Percentiles rank a stretch among this genome's conserved stretches.
phyloP scores from a whole-genome alignment of 345 rosid species.

The Carallia brachiata region DNA sequence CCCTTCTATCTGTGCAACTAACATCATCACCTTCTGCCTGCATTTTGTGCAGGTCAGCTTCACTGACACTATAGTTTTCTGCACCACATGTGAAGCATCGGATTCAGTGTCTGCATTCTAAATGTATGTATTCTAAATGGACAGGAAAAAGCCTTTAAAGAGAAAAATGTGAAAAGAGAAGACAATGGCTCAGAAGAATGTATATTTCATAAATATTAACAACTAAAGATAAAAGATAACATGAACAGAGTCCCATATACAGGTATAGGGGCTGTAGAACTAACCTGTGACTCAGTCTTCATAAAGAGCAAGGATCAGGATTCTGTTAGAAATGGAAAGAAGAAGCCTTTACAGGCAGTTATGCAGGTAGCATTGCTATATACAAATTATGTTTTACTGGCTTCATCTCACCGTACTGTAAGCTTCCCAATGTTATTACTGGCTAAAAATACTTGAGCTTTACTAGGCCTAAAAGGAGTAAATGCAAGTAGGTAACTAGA shows the following conservation, averaged over 20 bases:
- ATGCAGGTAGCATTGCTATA: neutral
- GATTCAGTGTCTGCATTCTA: neutral
- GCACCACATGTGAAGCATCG: constrained; percentile 6
- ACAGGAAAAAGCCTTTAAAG: too few species aligned
- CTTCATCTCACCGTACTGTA: neutral
- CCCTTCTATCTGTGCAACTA: constrained; percentile 50
- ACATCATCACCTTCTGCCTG: constrained; percentile 55
- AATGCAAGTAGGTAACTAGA: neutral
- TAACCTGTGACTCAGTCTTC: neutral
- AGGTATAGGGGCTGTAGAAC: neutral
- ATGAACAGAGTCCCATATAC: too few species aligned
- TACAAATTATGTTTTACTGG: neutral
- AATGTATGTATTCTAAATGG: neutral
- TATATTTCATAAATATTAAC: too few species aligned
- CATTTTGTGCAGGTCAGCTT: constrained; percentile 53
- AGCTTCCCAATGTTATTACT: neutral
- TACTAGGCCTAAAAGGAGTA: neutral
- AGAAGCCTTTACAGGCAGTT: neutral
- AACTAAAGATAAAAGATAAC: too few species aligned
- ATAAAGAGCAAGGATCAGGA: neutral
- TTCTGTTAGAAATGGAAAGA: neutral
- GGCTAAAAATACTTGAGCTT: neutral
- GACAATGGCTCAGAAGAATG: neutral
- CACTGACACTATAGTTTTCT: constrained; percentile 60
- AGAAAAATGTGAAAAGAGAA: neutral